Evolutionary conservation across 78 protist genomes (phyloP), one percentile per base, ranked within the genome.

Genomic region (Polysphondylium violaceum): DNA sequence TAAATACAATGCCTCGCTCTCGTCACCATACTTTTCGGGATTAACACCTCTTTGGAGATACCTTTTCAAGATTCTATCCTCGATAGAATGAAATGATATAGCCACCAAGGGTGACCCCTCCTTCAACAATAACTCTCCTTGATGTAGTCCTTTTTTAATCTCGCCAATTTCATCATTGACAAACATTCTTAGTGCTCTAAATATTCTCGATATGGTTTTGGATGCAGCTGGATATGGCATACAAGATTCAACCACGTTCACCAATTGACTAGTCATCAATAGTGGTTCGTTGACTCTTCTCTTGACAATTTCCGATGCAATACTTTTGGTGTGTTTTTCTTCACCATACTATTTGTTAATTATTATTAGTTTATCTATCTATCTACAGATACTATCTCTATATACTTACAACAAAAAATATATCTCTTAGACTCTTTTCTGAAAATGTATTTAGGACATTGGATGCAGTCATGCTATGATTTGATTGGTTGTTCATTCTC

Each of bases 81-180:
- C 91, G 0, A 83, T 83, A 5, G 91, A 83, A 58, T 83, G 91
- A 44, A 83, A 83, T 55, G 91, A 83, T 33, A 83, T 83, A 5
- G 79, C 79, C 0, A 83, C 56, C 2, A 83, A 19, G 9, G 60
- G 51, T 16, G 74, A 50, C 40, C 21, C 21, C 1, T 67, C 74
- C 69, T 51, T 50, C 21, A 83, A 41, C 41, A 83, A 17, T 29
- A 58, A 21, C 31, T 83, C 91, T 33, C 72, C 91, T 33, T 83
- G 60, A 2, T 14, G 9, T 41, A 83, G 23, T n/a, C 91, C 91
- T 14, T 56, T 40, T 29, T 59, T 35, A 23, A 83, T 31, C 25
- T 83, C 91, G 12, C 33, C 40, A 2, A 59, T 56, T 40, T 83
- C 91, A 55, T 59, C 68, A 43, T 83, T 83, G 1, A 83, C 90